Conservation (phyloP, 306 rosid genomes). For the Phaseolus lunatus region DNA sequence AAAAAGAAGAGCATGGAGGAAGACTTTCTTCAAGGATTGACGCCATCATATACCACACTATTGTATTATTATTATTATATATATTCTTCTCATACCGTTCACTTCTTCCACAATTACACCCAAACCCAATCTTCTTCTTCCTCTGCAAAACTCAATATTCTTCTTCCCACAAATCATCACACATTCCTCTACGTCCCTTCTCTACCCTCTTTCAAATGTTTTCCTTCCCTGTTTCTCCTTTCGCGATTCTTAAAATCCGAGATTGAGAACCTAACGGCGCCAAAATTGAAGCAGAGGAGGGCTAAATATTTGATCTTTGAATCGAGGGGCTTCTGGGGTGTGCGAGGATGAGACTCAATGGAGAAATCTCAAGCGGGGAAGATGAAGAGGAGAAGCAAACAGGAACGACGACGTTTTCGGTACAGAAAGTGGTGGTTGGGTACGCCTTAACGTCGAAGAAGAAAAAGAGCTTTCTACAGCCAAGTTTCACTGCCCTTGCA, state of each 20-base stretch:
- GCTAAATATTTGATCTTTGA: slow-evolving; percentile 29
- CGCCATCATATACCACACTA: too few species aligned
- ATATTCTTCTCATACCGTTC: slow-evolving; percentile 20
- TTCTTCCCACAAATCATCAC: not conserved
- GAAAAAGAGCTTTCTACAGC: slow-evolving; percentile 58
- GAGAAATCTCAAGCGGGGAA: slow-evolving; percentile 47
- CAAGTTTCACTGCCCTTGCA: slow-evolving; percentile 51
- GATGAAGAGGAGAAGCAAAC: slow-evolving; percentile 41
- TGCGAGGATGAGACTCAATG: slow-evolving; percentile 49
- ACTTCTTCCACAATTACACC: slow-evolving; percentile 27
- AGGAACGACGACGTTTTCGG: slow-evolving; percentile 36
- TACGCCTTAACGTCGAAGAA: slow-evolving; percentile 63
- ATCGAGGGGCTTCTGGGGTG: slow-evolving; percentile 34
- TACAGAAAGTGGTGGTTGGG: slow-evolving; percentile 54
- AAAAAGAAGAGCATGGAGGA: not conserved
- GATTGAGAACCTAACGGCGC: not conserved
- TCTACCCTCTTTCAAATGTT: not conserved
- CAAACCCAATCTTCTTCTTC: slow-evolving; percentile 10
- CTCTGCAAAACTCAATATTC: slow-evolving; percentile 49
- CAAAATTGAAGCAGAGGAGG: slow-evolving; percentile 23
- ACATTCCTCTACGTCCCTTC: not conserved
- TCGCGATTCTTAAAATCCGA: slow-evolving; percentile 22
- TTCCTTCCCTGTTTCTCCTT: not conserved
- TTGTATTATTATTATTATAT: not conserved
- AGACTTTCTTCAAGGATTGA: not conserved